A percentile compares a stretch with the other conserved stretches of the same genome.
These are phyloP conservation scores for Spiromastix sp. DNA, from an alignment of 2,329 filamentous ascomycete species.

Conservation along the genomic window DNA sequence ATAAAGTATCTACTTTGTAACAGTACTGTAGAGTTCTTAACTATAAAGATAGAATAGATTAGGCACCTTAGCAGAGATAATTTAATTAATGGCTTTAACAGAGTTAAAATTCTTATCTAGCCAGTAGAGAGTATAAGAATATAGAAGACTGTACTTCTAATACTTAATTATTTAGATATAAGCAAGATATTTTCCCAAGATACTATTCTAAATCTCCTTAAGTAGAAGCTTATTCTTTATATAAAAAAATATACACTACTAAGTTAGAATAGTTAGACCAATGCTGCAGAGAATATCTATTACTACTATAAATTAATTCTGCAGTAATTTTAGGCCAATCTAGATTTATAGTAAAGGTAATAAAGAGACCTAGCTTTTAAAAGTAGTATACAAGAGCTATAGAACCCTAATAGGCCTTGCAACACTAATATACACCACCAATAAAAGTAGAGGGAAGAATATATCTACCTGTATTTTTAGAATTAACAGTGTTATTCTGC, in stretches of 20 bases:
- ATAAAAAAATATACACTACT: not conserved
- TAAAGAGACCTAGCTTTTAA: not conserved
- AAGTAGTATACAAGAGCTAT: not conserved
- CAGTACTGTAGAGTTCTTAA: accelerated
- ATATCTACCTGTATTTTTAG: not conserved
- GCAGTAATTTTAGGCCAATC: not conserved
- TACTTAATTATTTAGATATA: not conserved
- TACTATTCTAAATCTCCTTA: not conserved
- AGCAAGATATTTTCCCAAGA: not conserved
- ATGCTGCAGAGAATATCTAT: not conserved
- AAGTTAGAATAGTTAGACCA: not conserved
- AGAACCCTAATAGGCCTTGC: not conserved
- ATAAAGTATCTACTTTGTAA: not conserved
- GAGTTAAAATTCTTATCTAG: not conserved
- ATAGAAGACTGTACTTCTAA: not conserved
- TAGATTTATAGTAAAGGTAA: not conserved
- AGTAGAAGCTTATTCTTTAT: not conserved
- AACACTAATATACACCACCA: not conserved
- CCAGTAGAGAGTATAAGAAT: not conserved
- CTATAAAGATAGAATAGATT: not conserved
- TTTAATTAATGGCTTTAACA: not conserved
- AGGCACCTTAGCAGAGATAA: not conserved
- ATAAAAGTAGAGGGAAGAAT: not conserved
- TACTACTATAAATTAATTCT: not conserved
- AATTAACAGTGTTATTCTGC: not conserved